Conservation (phyloP, 1,284 basidiomycete species). For the Volvariella surrecta region DNA sequence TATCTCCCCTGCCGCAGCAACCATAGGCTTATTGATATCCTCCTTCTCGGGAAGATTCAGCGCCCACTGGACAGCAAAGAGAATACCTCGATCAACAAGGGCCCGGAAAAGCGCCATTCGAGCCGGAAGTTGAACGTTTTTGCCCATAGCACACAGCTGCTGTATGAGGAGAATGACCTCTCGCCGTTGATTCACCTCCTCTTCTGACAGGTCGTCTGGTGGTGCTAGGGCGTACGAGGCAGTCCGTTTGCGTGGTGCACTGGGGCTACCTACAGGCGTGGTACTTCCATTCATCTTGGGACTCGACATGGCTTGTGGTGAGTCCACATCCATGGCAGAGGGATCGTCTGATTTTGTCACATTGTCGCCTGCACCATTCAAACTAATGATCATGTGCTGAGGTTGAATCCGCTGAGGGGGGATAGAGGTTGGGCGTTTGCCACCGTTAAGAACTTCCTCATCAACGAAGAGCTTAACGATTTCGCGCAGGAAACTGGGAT, state of each 20-base stretch:
- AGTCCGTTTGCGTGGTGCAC: slow-evolving; percentile 12
- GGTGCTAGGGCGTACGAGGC: slow-evolving; percentile 42
- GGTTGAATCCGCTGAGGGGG: slow-evolving; percentile 15
- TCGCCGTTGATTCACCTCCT: slow-evolving; percentile 45
- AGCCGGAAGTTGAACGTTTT: slow-evolving; percentile 87
- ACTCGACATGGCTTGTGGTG: slow-evolving; percentile 16
- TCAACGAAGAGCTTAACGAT: slow-evolving; percentile 76
- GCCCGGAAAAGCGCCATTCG: slow-evolving; percentile 86
- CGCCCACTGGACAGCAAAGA: slow-evolving; percentile 91
- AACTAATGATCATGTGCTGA: slow-evolving; percentile 20
- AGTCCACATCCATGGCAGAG: slow-evolving; percentile 29
- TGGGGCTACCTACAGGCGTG: neutral
- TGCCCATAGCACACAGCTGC: slow-evolving; percentile 92
- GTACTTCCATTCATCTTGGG: slow-evolving; percentile 13
- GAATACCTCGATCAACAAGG: slow-evolving; percentile 82
- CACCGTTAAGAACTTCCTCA: slow-evolving; percentile 43
- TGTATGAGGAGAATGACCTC: slow-evolving; percentile 86
- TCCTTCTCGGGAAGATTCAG: slow-evolving; percentile 48
- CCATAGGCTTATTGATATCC: slow-evolving; percentile 39
- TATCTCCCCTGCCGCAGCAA: slow-evolving; percentile 84
- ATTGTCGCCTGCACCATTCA: slow-evolving; percentile 22
- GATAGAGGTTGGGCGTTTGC: slow-evolving; percentile 10
- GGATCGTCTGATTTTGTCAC: slow-evolving; percentile 11
- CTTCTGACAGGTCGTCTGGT: slow-evolving; percentile 37
- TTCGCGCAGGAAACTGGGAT: slow-evolving; percentile 68